Base-by-base conservation (phyloP, 1,284 basidiomycete species). In the Entoloma clypeatum region DNA sequence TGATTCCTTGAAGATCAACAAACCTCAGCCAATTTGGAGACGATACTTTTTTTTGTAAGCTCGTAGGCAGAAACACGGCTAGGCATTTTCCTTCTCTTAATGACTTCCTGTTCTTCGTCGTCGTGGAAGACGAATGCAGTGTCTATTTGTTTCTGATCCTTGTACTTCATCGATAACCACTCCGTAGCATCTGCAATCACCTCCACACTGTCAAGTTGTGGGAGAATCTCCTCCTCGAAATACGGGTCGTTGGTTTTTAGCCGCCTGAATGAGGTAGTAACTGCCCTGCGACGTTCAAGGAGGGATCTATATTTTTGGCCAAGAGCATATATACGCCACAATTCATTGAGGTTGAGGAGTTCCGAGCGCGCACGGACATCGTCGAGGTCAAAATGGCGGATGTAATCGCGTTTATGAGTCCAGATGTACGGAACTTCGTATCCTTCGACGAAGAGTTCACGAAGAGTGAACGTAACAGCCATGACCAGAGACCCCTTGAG, bases 391-490 rank as follows among this genome's bases (percentile, higher is more conserved):
- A 89, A 86, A 60, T 85, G 78, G 30, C 81, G 82, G 55, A 95
- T 83, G 57, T 90, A 86, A 61, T 99, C 96, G 36, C 90, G 80
- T 56, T 92, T 90, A 69, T 98, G 92, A 19, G 84, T 81, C 83
- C 87, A 97, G 49, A 99, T 83, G 62, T 93, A 96, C 0, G 96
- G 92, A 6, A 96, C 92, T 60, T 99, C 96, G 51, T 89, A 80
- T 49, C 90, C 79, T 39, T 93, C 81, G 39, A 92, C 70, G 62
- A 98, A 93, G 48, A 99, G 75, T 61, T 84, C 90, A 30, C 82
- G 77, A 26, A 99, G 73, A 39, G 88, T 83, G 45, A 75, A 78
- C 3, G 85, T 82, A 44, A 99, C 87, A 6, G 92, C 88, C 41
- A 79, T 68, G 45, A 92, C 79, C 57, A 94, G 82, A 13, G 83